Conservation (phyloP, 177 flowering plant species). For the Telopea speciosissima region DNA sequence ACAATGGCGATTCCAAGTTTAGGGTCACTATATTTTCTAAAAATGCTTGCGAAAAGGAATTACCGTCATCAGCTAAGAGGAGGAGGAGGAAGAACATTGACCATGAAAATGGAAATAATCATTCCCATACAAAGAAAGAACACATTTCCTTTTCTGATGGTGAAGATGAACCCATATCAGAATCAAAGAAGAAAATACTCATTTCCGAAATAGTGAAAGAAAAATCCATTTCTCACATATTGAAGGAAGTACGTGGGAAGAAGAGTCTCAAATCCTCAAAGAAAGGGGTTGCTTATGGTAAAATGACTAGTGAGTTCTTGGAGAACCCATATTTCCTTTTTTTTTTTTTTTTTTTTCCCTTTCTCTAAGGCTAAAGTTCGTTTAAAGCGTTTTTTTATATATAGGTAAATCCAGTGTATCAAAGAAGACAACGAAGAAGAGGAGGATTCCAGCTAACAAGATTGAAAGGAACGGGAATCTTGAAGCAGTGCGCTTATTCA, state of each 20-base stretch:
- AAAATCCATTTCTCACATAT: too few species aligned
- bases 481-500: not conserved
- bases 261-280: too few species aligned
- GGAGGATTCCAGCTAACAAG: conserved; percentile 15
- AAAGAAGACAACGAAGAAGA: conserved; percentile 37
- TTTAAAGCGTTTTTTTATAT: not conserved
- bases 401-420: not conserved
- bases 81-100: not conserved
- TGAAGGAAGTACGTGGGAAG: too few species aligned
- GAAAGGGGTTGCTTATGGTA: not conserved
- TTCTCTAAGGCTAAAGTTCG: too few species aligned
- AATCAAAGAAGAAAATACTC: too few species aligned
- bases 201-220: too few species aligned
- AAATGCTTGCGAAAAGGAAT: conserved; percentile 49
- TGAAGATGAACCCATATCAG: too few species aligned
- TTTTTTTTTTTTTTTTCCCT: too few species aligned
- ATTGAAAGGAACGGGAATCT: conserved; percentile 8
- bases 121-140: not conserved
- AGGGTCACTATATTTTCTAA: conserved; percentile 46
- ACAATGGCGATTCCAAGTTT: conserved; percentile 44
- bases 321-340: too few species aligned
- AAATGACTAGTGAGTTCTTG: too few species aligned
- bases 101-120: not conserved
- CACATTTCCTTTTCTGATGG: too few species aligned
- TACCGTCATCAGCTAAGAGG: conserved; percentile 18